phyloP scores from a whole-genome alignment of 2,329 filamentous ascomycete genomes.

The Pseudogymnoascus sp. region DNA sequence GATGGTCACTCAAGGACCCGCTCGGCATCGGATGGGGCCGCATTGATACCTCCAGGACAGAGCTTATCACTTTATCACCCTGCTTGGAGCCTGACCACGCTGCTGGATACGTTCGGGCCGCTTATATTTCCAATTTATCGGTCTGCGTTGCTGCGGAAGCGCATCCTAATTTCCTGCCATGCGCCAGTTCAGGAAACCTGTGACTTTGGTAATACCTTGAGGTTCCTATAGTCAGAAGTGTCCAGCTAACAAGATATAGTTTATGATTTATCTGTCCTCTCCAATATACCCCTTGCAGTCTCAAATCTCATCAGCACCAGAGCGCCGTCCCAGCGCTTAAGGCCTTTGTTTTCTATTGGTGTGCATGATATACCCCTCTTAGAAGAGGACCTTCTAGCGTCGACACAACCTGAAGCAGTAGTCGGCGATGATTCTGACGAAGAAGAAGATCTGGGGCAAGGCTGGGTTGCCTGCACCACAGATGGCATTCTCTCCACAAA shows the following conservation, averaged over 20 bases:
- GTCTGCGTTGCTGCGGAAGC: constrained; percentile 75
- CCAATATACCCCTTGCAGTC: constrained; percentile 73
- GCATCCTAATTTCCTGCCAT: constrained; percentile 79
- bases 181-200: constrained; percentile 79
- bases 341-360: constrained; percentile 85
- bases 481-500: constrained; percentile 89
- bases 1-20: constrained; percentile 47
- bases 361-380: constrained; percentile 86
- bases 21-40: constrained; percentile 55
- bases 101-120: constrained; percentile 80
- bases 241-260: constrained; percentile 45
- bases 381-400: constrained; percentile 49
- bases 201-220: constrained; percentile 64
- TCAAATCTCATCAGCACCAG: constrained; percentile 59
- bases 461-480: constrained; percentile 93
- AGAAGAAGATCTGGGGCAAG: constrained; percentile 44
- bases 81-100: constrained; percentile 69
- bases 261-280: constrained; percentile 87
- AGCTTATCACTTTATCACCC: constrained; percentile 73
- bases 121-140: constrained; percentile 87
- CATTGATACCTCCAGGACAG: constrained; percentile 53
- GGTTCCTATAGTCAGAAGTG: not conserved
- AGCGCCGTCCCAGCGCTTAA: constrained; percentile 57
- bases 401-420: constrained; percentile 23
- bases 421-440: constrained; percentile 30